Evolutionary conservation across 2,329 filamentous ascomycete species (phyloP), one percentile per base, ranked within the genome.

Genomic region (Albophoma yamanashiensis): DNA sequence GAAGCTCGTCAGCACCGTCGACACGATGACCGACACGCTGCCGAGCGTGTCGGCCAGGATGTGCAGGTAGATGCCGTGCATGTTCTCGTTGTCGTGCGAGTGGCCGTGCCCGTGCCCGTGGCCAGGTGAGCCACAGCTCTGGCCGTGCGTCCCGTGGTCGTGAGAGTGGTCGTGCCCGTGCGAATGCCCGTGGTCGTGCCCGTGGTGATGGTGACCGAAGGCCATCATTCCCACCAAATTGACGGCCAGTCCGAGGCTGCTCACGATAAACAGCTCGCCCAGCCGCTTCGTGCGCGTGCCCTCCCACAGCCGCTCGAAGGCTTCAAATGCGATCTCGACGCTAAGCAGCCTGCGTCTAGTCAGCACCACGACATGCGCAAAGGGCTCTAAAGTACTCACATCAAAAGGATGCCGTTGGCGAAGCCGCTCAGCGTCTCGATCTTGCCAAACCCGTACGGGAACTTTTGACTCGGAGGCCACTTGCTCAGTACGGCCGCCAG

Each of bases 391-490:
- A 14, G 31, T 25, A 69, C 86, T 72, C 75, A 92, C 88, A 99
- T 89, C 56, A 99, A 77, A 66, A 99, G 93, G 36, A 99, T 88
- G 9, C 94, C 94, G 69, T 99, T 99, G 65, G 91, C 94, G 72
- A 99, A 97, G 0, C 94, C 94, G 62, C 93, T 96, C 60, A 99
- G 78, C 0, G 92, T 97, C 75, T 99, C 94, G 60, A 99, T 91
- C 74, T 97, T 99, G 61, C 93, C 92, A 71, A 96, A 94, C 0
- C 94, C 94, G 69, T 97, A 97, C 0, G 94, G 94, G 67, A 96
- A 97, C 25, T 87, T 82, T 61, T 89, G 82, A 70, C 89, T 96
- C 0, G 92, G 89, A 1, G 92, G 92, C 92, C 94, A 97, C 74
- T 97, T 97, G 75, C 91, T 94, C 79, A 96, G 91, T 7, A 99